phyloP scores from a whole-genome alignment of 179 eudicot genomes.

The Amaranthus tricolor region DNA sequence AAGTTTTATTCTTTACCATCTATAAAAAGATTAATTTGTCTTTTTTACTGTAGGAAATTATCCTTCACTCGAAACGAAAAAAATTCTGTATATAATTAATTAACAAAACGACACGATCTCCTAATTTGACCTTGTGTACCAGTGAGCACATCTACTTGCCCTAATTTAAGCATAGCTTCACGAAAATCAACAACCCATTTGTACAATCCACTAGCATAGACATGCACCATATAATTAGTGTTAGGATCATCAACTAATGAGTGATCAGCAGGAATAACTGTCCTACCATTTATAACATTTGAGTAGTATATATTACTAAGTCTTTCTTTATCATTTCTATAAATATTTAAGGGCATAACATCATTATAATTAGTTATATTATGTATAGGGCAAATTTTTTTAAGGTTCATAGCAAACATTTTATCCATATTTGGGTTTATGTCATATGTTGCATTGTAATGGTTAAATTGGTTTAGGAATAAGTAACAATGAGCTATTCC shows the following conservation, averaged over 20 bases:
- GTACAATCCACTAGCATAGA: neutral
- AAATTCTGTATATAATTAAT: neutral
- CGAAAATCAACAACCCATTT: slow-evolving; percentile 19
- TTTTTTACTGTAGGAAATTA: too few relatives aligned
- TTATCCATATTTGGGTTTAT: slow-evolving; percentile 7
- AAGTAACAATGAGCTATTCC: slow-evolving; percentile 21
- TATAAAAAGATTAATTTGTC: too few relatives aligned
- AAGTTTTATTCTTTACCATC: too few relatives aligned
- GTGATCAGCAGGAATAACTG: slow-evolving; percentile 15
- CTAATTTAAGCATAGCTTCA: slow-evolving; percentile 26
- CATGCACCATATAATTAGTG: neutral
- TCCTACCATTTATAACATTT: slow-evolving; percentile 12
- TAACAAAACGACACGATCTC: slow-evolving; percentile 25
- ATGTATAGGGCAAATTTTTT: neutral
- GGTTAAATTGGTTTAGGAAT: neutral
- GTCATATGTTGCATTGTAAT: neutral
- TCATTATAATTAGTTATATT: neutral
- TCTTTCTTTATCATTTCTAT: too few relatives aligned
- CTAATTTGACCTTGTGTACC: slow-evolving; percentile 23
- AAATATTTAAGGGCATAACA: neutral
- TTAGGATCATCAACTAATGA: slow-evolving; percentile 8
- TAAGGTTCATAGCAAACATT: neutral
- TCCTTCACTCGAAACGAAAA: too few relatives aligned
- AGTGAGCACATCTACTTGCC: slow-evolving; percentile 25
- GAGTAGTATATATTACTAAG: slow-evolving; percentile 17